Evolutionary conservation across 1,284 basidiomycete genomes (phyloP).

Genomic region (Leccinum angustisporum): DNA sequence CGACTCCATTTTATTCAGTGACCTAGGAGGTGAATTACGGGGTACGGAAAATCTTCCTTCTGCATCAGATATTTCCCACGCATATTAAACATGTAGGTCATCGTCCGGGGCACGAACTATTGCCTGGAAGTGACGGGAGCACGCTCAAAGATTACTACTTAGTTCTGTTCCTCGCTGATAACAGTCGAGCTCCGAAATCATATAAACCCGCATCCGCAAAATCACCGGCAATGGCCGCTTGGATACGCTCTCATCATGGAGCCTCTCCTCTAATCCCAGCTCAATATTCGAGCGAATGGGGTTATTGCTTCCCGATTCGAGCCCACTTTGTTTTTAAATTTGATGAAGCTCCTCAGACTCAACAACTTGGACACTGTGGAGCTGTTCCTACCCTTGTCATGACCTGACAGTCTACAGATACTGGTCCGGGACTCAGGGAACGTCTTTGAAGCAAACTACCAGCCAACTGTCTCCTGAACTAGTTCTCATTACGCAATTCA

Average conservation of each 20-base stretch:
- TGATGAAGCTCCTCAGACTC: background rate
- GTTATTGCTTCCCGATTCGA: background rate
- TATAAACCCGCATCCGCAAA: background rate
- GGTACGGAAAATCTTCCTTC: background rate
- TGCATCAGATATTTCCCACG: background rate
- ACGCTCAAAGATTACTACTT: no score
- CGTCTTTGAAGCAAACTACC: background rate
- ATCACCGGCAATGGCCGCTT: background rate
- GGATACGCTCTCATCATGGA: background rate
- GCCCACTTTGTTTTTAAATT: background rate
- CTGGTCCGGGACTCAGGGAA: background rate
- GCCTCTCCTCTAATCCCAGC: background rate
- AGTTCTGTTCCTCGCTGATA: no score
- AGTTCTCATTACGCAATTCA: background rate
- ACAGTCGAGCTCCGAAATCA: background rate
- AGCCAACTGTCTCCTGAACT: background rate
- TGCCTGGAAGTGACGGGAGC: no score
- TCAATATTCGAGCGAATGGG: background rate
- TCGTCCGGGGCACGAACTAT: no score
- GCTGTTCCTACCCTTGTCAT: background rate
- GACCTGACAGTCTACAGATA: background rate
- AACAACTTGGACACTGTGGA: background rate
- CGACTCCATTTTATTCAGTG: conserved; percentile 15
- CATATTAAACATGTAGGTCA: background rate
- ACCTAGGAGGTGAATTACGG: background rate